Evolutionary conservation across 495 filamentous ascomycete species (phyloP).

Genomic region (Penicillium pancosmium): DNA sequence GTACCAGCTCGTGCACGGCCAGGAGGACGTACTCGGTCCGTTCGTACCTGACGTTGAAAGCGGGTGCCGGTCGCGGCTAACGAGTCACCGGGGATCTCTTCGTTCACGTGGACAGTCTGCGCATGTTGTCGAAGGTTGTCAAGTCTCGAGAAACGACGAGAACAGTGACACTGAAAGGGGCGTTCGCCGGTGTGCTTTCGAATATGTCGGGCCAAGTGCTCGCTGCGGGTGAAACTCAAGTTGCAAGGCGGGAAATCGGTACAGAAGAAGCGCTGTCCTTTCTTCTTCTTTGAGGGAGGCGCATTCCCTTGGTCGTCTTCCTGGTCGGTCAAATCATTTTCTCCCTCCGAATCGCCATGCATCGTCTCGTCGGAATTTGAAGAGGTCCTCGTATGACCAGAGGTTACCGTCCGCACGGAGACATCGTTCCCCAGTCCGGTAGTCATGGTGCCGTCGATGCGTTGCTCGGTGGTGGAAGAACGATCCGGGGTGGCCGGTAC

Average conservation of each 20-base stretch:
- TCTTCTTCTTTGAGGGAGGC: conserved; percentile 84
- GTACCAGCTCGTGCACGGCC: conserved; percentile 77
- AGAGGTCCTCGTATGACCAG: conserved; percentile 30
- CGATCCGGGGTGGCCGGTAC: conserved; percentile 39
- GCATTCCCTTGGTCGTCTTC: conserved; percentile 70
- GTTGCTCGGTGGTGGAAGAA: conserved; percentile 28
- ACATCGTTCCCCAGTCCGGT: conserved; percentile 17
- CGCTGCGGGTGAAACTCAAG: conserved; percentile 93
- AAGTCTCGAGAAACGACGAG: conserved; percentile 90
- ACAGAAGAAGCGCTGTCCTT: conserved; percentile 95
- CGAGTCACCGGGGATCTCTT: conserved; percentile 92
- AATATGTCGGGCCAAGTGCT: conserved; percentile 94
- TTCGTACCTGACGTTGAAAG: conserved; percentile 92
- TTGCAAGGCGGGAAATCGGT: conserved; percentile 96
- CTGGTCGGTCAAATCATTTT: conserved; percentile 73
- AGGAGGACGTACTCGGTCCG: conserved; percentile 74
- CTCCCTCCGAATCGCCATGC: conserved; percentile 71
- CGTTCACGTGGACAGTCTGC: conserved; percentile 96
- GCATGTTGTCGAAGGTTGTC: conserved; percentile 97
- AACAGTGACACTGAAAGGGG: conserved; percentile 96
- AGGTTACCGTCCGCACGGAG: conserved; percentile 15
- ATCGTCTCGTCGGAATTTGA: conserved; percentile 73
- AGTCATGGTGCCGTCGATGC: conserved; percentile 16
- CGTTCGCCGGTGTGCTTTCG: conserved; percentile 98
- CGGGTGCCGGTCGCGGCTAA: conserved; percentile 90